These are phyloP conservation scores for Circinella minor DNA, from an alignment of 371 early-diverging fungal genomes.

Conservation along the genomic window DNA sequence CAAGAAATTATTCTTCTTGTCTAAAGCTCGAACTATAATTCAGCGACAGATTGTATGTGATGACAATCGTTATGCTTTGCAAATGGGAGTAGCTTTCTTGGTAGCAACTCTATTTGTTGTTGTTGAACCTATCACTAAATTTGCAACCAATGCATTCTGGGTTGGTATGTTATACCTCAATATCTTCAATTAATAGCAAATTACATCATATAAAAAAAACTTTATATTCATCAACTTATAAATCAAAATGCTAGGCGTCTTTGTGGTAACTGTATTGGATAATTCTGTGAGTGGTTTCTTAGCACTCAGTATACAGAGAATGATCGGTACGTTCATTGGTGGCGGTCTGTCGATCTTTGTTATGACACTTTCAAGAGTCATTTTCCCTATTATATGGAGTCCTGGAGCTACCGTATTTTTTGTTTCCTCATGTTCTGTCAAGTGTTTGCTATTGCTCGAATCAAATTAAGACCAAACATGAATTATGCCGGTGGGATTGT, in stretches of 20 bases:
- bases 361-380: constrained; percentile 36
- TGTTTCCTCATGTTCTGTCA: constrained; percentile 36
- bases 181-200: not conserved
- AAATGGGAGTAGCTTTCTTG: constrained; percentile 20
- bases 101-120: constrained; percentile 22
- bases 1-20: not conserved
- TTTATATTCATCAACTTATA: not conserved
- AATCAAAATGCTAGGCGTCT: constrained; percentile 28
- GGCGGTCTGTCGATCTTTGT: constrained; percentile 34
- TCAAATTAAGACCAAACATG: constrained; percentile 36
- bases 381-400: constrained; percentile 34
- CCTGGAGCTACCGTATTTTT: constrained; percentile 31
- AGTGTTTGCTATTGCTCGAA: constrained; percentile 39
- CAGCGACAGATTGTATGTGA: constrained; percentile 12
- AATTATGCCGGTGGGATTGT: constrained; percentile 45
- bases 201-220: not conserved
- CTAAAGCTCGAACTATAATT: not conserved
- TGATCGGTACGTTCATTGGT: constrained; percentile 41
- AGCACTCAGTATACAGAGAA: constrained; percentile 35
- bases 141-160: constrained; percentile 25
- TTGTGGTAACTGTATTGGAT: constrained; percentile 42
- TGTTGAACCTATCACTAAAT: constrained; percentile 13
- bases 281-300: constrained; percentile 43
- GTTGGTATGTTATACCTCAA: constrained; percentile 15
- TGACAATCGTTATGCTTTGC: constrained; percentile 25